These are phyloP conservation scores for Fraxinus pennsylvanica DNA, from an alignment of 257 asterid genomes.

Conservation along the genomic window DNA sequence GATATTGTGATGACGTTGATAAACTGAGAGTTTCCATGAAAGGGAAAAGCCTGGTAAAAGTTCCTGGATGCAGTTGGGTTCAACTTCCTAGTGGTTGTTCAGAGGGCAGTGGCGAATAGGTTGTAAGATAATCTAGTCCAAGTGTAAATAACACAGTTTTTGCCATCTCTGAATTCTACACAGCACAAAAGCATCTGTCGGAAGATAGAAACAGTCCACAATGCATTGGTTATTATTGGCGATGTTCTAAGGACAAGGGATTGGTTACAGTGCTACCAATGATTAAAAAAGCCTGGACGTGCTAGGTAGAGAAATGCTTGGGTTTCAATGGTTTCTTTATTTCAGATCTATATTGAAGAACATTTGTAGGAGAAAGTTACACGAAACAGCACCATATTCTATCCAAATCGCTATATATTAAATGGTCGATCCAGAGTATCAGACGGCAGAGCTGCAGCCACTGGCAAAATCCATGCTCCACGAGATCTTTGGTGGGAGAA, in stretches of 20 bases:
- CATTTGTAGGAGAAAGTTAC: background rate
- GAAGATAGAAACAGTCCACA: background rate
- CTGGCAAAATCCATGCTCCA: background rate
- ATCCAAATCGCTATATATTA: background rate
- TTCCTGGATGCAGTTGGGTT: constrained; percentile 67
- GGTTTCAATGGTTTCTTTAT: background rate
- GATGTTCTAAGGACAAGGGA: background rate
- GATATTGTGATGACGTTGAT: constrained; percentile 29
- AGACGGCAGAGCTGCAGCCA: background rate
- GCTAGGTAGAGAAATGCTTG: too few species aligned
- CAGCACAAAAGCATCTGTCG: background rate
- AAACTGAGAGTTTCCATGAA: constrained; percentile 50
- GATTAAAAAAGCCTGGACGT: background rate
- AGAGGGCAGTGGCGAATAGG: constrained; percentile 19
- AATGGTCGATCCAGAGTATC: background rate
- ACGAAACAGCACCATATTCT: background rate
- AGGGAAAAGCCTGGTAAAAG: constrained; percentile 52
- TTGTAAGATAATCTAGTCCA: background rate
- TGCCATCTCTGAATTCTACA: background rate
- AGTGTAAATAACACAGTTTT: background rate
- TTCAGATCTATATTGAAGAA: background rate
- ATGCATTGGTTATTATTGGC: background rate
- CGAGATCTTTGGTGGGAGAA: background rate
- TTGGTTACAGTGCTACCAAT: background rate
- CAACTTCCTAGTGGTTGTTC: constrained; percentile 24